A percentile compares a stretch with the other conserved stretches of the same genome.
These are phyloP conservation scores for Cylindricascospora bacillispora DNA, from an alignment of 1,139 yeast species.

Conservation along the genomic window DNA sequence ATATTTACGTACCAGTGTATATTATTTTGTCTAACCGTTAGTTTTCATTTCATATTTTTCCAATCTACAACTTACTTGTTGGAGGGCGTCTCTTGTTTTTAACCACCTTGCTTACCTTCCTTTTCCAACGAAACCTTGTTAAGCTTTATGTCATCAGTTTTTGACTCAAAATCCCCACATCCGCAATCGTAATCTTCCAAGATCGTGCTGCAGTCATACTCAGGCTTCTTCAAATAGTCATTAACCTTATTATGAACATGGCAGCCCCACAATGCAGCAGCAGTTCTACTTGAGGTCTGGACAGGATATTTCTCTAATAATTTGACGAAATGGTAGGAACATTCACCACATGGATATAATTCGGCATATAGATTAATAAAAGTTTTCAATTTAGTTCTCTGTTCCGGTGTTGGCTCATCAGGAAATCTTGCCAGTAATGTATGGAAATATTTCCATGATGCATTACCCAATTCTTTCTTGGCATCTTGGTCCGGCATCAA, in stretches of 20 bases:
- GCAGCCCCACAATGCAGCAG: constrained; percentile 95
- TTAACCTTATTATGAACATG: constrained; percentile 84
- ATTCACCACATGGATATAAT: constrained; percentile 87
- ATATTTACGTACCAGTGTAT: too few relatives aligned
- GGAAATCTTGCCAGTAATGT: constrained; percentile 89
- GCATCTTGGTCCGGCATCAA: constrained; percentile 58
- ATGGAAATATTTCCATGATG: constrained; percentile 86
- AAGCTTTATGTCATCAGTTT: constrained; percentile 10
- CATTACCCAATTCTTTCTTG: constrained; percentile 45
- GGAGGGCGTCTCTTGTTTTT: neutral
- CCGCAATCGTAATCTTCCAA: constrained; percentile 93
- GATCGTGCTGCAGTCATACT: constrained; percentile 73
- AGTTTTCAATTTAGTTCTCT: constrained; percentile 45
- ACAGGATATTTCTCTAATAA: constrained; percentile 68
- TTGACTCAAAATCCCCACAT: constrained; percentile 42
- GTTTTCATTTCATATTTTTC: too few relatives aligned
- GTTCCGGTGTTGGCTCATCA: constrained; percentile 54
- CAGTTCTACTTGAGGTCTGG: constrained; percentile 61
- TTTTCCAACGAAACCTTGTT: constrained; percentile 8
- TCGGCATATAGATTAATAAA: constrained; percentile 54
- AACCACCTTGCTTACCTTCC: constrained; percentile 11
- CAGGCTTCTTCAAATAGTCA: constrained; percentile 50
- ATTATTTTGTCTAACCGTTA: too few relatives aligned
- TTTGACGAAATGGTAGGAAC: constrained; percentile 80
- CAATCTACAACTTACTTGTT: too few relatives aligned